These are phyloP conservation scores for Acidomyces sp. DNA, from an alignment of 495 filamentous ascomycete species.

Conservation along the genomic window DNA sequence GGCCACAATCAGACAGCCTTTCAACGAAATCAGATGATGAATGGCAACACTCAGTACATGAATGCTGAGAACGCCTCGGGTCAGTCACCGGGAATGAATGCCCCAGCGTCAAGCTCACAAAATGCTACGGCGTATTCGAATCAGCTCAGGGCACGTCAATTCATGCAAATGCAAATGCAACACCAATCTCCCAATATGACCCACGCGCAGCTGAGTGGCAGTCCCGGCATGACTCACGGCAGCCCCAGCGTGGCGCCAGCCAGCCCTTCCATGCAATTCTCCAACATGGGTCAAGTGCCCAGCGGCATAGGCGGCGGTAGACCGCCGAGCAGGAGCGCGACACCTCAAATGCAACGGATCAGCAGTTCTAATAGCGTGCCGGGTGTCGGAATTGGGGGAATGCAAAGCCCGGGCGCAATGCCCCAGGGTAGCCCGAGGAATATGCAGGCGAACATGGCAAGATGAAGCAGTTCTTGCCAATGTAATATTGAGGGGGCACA, in stretches of 20 bases:
- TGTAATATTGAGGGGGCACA: too few relatives aligned
- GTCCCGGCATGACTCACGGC: constrained; percentile 3
- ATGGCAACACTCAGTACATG: constrained; percentile 13
- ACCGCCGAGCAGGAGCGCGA: constrained; percentile 4
- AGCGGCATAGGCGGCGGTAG: constrained; percentile 4
- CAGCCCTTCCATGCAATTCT: constrained; percentile 12
- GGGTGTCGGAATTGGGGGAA: background rate
- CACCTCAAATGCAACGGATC: constrained; percentile 1
- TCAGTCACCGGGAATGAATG: background rate
- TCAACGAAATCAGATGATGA: constrained; percentile 11
- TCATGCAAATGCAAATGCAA: constrained; percentile 11
- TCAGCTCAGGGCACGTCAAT: constrained; percentile 9
- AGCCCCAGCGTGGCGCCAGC: constrained; percentile 11
- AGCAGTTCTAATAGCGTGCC: constrained; percentile 4
- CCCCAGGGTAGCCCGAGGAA: constrained; percentile 2
- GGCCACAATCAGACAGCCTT: constrained; percentile 12
- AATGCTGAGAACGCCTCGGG: constrained; percentile 4
- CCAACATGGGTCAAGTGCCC: background rate
- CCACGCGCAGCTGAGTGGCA: constrained; percentile 11
- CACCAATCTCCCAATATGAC: constrained; percentile 8
- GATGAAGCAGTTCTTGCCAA: background rate
- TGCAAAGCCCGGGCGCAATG: constrained; percentile 2
- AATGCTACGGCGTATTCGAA: constrained; percentile 8
- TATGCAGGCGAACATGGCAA: constrained; percentile 7
- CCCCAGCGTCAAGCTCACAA: constrained; percentile 4